A percentile compares a stretch with the other conserved stretches of the same genome.
These are phyloP conservation scores for Aspergillus cejpii DNA, from an alignment of 2,329 filamentous ascomycete genomes.

Conservation along the genomic window DNA sequence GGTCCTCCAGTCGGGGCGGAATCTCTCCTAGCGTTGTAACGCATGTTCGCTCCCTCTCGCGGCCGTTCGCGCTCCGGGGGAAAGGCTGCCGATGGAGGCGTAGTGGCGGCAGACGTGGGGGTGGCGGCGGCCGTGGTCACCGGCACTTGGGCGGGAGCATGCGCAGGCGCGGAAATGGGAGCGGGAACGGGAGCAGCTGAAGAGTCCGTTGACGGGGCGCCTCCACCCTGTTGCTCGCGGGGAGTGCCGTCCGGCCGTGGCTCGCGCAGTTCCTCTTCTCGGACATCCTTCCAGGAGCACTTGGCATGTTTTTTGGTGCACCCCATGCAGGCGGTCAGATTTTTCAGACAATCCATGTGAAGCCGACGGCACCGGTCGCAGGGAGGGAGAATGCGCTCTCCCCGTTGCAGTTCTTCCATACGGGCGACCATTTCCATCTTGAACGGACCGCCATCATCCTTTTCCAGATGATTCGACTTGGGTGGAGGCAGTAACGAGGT, in stretches of 20 bases:
- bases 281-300: conserved; percentile 77
- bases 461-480: conserved; percentile 43
- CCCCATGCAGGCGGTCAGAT: conserved; percentile 76
- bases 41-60: neutral
- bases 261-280: conserved; percentile 57
- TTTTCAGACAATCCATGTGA: conserved; percentile 75
- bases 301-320: conserved; percentile 89
- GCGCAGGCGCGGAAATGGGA: conserved; percentile 4
- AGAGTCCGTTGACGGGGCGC: conserved; percentile 11
- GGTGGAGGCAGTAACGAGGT: conserved; percentile 47
- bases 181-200: conserved; percentile 5
- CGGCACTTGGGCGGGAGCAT: conserved; percentile 4
- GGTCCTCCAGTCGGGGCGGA: conserved; percentile 20
- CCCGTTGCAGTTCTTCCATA: conserved; percentile 68
- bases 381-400: conserved; percentile 69
- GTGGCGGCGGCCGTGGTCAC: neutral
- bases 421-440: conserved; percentile 63
- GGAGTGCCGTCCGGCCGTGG: conserved; percentile 15
- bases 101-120: conserved; percentile 4
- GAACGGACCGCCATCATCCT: conserved; percentile 54
- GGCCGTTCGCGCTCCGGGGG: conserved; percentile 7
- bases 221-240: conserved; percentile 14
- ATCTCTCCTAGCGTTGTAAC: conserved; percentile 14
- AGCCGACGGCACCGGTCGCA: conserved; percentile 77
- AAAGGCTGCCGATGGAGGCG: conserved; percentile 6